Evolutionary conservation across 441 rosid species (phyloP), one percentile per base, ranked within the genome.

Genomic region (Adansonia grandidieri): DNA sequence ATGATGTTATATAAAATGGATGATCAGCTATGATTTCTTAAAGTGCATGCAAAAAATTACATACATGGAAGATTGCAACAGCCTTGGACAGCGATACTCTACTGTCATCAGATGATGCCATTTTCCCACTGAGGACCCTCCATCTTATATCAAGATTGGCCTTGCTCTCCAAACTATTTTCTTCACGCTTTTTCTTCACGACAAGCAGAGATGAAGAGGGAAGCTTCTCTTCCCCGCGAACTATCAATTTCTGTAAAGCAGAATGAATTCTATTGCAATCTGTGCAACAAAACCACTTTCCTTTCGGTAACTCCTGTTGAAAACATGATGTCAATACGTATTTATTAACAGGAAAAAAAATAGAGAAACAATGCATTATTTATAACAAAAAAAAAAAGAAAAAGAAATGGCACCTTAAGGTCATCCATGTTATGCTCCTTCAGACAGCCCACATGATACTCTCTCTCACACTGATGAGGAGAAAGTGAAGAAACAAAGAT

Each of bases 401-500:
- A 61, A 74, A 15, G 75, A 65, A 37, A 17, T 56, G 53, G 76
- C 74, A 93, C 98, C 99, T 92, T 81, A 76, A 95, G 90, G 85
- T 92, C 96, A 77, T 88, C 91, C 84, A 93, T 89, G 50, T 89
- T 80, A 82, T 89, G 89, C 50, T 96, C 99, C 86, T 85, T 92
- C 84, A 93, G 81, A 86, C 99, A 96, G 84, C 98, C 96, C 69
- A 96, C 94, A 77, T 96, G 99, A 83, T 84, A 94, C 85, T 96
- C 99, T 89, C 86, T 92, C 89, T 93, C 99, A 80, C 99, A 96
- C 98, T 96, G 17, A 17, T n/a, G n/a, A n/a, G n/a, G n/a, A n/a
- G 75, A 28, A 32, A 40, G 37, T 32, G 9, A 19, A 60, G 4
- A 24, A 82, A 84, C 76, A 50, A 72, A 69, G n/a, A 71, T 57